These are phyloP conservation scores for Vaccinium darrowii DNA, from an alignment of 148 eudicot species.

Conservation along the genomic window DNA sequence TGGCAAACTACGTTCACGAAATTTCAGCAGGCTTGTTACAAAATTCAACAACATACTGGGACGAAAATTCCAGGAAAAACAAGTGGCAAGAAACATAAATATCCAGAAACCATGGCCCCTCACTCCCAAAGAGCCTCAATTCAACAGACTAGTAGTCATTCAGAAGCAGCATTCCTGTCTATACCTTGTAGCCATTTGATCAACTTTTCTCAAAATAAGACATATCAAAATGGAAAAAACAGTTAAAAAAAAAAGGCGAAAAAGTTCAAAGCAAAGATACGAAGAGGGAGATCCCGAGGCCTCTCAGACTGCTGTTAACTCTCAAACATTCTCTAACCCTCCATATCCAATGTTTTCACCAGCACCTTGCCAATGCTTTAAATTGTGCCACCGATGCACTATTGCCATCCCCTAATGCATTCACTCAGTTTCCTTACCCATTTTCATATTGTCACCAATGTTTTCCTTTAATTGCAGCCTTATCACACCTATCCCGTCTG, in stretches of 20 bases:
- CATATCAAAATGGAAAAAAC: too few species aligned
- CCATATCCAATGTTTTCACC: slow-evolving; percentile 23
- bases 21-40: slow-evolving; percentile 16
- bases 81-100: slow-evolving; percentile 26
- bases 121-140: slow-evolving; percentile 6
- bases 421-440: slow-evolving; percentile 25
- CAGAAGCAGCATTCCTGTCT: too few species aligned
- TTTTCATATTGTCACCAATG: slow-evolving; percentile 15
- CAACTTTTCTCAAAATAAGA: too few species aligned
- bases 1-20: neutral
- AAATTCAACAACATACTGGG: slow-evolving; percentile 18
- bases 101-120: neutral
- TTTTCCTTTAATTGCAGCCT: neutral
- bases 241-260: too few species aligned
- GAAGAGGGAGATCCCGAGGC: neutral
- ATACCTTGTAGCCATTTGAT: neutral
- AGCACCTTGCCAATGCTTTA: slow-evolving; percentile 22
- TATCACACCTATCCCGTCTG: too few species aligned
- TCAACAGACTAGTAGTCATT: slow-evolving; percentile 9
- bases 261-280: neutral
- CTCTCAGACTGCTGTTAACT: neutral
- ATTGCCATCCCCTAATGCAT: slow-evolving; percentile 28
- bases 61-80: slow-evolving; percentile 20
- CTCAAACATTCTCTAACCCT: slow-evolving; percentile 8
- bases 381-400: slow-evolving; percentile 23